phyloP scores from a whole-genome alignment of 2,329 filamentous ascomycete species.

The Scorias spongiosa region DNA sequence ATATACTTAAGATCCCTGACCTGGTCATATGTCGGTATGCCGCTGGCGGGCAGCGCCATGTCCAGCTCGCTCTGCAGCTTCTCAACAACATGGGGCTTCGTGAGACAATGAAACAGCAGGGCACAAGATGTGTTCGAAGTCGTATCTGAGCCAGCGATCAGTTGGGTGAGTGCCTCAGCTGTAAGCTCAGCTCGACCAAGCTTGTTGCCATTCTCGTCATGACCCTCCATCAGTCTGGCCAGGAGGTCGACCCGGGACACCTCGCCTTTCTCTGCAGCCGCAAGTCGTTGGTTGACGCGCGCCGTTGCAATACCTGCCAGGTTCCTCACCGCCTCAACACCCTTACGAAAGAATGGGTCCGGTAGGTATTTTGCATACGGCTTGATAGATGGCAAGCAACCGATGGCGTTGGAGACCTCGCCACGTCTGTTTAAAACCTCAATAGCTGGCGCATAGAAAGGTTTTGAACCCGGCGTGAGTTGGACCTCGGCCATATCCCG shows the following conservation, averaged over 20 bases:
- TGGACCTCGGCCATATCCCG: conserved; percentile 11
- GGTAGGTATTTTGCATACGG: conserved; percentile 61
- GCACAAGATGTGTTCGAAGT: conserved; percentile 72
- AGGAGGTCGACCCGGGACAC: conserved; percentile 64
- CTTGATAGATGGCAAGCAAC: conserved; percentile 57
- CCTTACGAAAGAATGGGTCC: conserved; percentile 13
- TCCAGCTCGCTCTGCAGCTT: conserved; percentile 70
- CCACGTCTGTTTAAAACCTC: conserved; percentile 79
- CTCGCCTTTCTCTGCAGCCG: conserved; percentile 40
- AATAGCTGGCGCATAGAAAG: conserved; percentile 39
- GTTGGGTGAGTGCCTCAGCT: conserved; percentile 75
- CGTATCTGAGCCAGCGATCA: conserved; percentile 67
- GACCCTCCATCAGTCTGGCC: conserved; percentile 69
- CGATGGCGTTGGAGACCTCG: conserved; percentile 65
- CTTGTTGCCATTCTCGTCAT: conserved; percentile 61
- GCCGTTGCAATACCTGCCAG: conserved; percentile 80
- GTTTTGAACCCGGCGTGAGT: conserved; percentile 8
- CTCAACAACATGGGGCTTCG: conserved; percentile 52
- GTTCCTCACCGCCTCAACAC: conserved; percentile 50
- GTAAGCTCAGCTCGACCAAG: conserved; percentile 69
- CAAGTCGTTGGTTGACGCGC: conserved; percentile 58
- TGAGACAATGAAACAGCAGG: conserved; percentile 59
- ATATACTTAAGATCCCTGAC: conserved; percentile 66
- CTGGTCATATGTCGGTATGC: conserved; percentile 56
- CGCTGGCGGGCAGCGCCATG: conserved; percentile 42